phyloP scores from a whole-genome alignment of 305 asterid species.

The Ilex paraguariensis region DNA sequence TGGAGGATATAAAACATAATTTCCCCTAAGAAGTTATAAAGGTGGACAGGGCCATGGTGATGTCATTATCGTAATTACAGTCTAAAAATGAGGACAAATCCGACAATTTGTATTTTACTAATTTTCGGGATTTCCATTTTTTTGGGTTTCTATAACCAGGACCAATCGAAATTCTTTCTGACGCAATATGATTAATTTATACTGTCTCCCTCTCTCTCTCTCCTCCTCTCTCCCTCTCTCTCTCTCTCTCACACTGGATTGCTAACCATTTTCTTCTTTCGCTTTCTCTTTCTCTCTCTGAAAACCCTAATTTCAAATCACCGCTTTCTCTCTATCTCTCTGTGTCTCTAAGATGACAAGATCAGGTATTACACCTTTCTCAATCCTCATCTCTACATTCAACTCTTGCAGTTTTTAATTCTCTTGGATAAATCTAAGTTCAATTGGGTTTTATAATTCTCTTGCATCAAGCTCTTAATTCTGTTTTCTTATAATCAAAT shows the following conservation, averaged over 20 bases:
- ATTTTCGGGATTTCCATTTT: conserved; percentile 5
- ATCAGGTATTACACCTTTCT: conserved; percentile 25
- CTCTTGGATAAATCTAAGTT: conserved; percentile 13
- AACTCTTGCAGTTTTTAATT: conserved; percentile 7
- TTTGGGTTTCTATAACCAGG: conserved; percentile 14
- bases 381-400: conserved; percentile 16
- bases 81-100: too few relatives aligned
- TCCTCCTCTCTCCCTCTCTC: conserved; percentile 14
- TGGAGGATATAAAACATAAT: too few relatives aligned
- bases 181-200: conserved; percentile 20
- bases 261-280: conserved; percentile 21
- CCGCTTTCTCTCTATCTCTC: conserved; percentile 11
- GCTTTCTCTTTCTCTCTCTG: conserved; percentile 11
- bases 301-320: conserved; percentile 51
- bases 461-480: conserved; percentile 23
- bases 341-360: conserved; percentile 21
- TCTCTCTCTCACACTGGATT: conserved; percentile 20
- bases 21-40: too few relatives aligned
- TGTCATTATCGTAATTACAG: too few relatives aligned
- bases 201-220: conserved; percentile 22
- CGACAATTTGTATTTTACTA: background rate
- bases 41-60: too few relatives aligned
- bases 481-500: conserved; percentile 5
- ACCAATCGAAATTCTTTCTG: conserved; percentile 19
- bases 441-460: conserved; percentile 27